These are phyloP conservation scores for Ogataea trehaloabstinens DNA, from an alignment of 805 yeast species.

Conservation along the genomic window DNA sequence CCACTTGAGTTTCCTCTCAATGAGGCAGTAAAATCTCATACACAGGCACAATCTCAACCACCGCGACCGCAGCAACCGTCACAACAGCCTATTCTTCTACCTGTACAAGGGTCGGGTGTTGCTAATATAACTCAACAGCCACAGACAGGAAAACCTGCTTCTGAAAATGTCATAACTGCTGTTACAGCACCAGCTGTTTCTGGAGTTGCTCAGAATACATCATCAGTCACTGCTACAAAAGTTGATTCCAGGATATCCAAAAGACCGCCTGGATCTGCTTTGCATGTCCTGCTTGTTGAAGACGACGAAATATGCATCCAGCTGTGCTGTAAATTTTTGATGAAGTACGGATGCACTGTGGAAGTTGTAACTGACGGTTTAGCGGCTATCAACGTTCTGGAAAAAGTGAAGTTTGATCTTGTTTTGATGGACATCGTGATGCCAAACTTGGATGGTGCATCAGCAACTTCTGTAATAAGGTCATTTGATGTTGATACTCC, in stretches of 20 bases:
- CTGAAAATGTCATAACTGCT: slow-evolving; percentile 2
- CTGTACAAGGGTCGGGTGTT: slow-evolving; percentile 5
- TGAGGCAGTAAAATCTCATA: slow-evolving; percentile 11
- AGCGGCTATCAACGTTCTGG: slow-evolving; percentile 77
- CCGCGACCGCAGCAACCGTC: slow-evolving; percentile 1
- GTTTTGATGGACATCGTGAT: slow-evolving; percentile 86
- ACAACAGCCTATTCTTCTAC: not conserved
- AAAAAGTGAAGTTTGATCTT: slow-evolving; percentile 67
- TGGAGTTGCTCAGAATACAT: slow-evolving; percentile 13
- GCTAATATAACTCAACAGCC: not conserved
- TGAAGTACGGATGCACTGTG: slow-evolving; percentile 88
- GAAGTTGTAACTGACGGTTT: slow-evolving; percentile 92
- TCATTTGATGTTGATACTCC: slow-evolving; percentile 84
- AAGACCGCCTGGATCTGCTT: slow-evolving; percentile 36
- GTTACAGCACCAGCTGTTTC: slow-evolving; percentile 14
- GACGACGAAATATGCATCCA: slow-evolving; percentile 82
- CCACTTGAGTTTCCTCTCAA: slow-evolving; percentile 52
- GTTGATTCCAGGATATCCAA: slow-evolving; percentile 18
- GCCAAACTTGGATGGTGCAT: slow-evolving; percentile 87
- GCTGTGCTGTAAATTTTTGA: slow-evolving; percentile 75
- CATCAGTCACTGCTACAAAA: slow-evolving; percentile 8
- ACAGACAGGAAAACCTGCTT: not conserved
- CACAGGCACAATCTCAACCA: slow-evolving; percentile 4
- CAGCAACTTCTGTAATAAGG: slow-evolving; percentile 87
- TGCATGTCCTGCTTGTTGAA: slow-evolving; percentile 74